A percentile compares a stretch with the other conserved stretches of the same genome.
phyloP scores from a whole-genome alignment of 73 alveolate genomes.

The Symbiodinium pilosum region DNA sequence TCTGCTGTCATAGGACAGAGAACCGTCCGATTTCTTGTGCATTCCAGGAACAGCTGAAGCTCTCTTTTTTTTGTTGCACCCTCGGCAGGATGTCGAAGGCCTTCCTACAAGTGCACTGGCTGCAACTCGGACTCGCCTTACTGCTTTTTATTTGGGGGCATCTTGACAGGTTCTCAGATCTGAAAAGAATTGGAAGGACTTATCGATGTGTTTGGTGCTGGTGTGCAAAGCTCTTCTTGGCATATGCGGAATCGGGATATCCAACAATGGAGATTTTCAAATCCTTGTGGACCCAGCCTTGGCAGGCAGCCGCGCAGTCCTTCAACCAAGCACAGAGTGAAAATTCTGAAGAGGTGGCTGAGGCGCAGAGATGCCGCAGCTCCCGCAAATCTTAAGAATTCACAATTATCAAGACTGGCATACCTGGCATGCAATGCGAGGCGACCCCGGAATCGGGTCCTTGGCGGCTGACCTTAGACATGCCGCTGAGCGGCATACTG shows the following conservation, averaged over 20 bases:
- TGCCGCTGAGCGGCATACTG: not conserved
- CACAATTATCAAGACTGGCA: too few relatives aligned
- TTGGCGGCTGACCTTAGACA: constrained; percentile 13
- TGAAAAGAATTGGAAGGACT: not conserved
- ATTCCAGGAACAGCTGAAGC: too few relatives aligned
- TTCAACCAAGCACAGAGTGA: not conserved
- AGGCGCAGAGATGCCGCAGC: not conserved
- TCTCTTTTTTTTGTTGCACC: too few relatives aligned
- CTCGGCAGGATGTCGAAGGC: constrained; percentile 12
- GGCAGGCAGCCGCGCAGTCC: constrained; percentile 20
- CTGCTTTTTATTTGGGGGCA: too few relatives aligned
- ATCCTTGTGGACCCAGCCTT: not conserved
- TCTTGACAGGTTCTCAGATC: not conserved
- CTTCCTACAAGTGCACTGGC: not conserved
- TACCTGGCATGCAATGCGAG: not conserved
- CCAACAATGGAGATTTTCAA: too few relatives aligned
- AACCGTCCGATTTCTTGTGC: too few relatives aligned
- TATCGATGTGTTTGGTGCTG: not conserved
- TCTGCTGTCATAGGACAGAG: too few relatives aligned
- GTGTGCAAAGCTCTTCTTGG: too few relatives aligned
- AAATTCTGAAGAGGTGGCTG: not conserved
- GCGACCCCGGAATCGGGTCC: constrained; percentile 6
- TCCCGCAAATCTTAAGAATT: too few relatives aligned
- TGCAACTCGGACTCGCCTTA: not conserved
- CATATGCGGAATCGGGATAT: too few relatives aligned